These are phyloP conservation scores for Lasiosphaeriaceae sp. DNA, from an alignment of 495 filamentous ascomycete species.

Conservation along the genomic window DNA sequence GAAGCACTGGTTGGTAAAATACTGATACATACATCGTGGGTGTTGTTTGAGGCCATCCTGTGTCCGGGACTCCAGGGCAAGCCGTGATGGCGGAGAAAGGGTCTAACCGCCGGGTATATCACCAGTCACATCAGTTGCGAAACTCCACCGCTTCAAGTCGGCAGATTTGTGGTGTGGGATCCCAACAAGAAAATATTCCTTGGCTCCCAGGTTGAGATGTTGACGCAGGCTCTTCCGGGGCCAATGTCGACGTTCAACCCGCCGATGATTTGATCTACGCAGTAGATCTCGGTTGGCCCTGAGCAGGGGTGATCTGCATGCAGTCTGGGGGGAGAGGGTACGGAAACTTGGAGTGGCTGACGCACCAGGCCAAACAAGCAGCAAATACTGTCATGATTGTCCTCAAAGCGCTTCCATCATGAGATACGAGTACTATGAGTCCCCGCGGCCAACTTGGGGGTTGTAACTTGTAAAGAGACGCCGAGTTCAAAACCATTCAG, in stretches of 20 bases:
- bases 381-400: slow-evolving; percentile 1
- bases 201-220: neutral
- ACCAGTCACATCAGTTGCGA: neutral
- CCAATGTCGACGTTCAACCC: neutral
- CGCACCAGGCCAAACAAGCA: slow-evolving; percentile 1
- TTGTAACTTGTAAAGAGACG: too few species aligned
- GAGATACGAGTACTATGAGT: too few species aligned
- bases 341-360: slow-evolving; percentile 6
- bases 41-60: neutral
- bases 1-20: too few species aligned
- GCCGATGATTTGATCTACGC: slow-evolving; percentile 9
- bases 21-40: too few species aligned
- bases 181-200: too few species aligned
- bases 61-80: neutral
- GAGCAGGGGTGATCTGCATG: slow-evolving; percentile 9
- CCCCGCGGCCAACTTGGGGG: too few species aligned
- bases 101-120: neutral
- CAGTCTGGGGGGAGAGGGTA: neutral
- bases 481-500: too few species aligned
- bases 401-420: neutral
- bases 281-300: slow-evolving; percentile 16
- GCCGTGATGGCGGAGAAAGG: neutral
- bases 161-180: too few species aligned
- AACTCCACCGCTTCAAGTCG: neutral
- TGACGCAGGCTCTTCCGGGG: neutral